Conservation (phyloP, 768 basidiomycete species). For the Exidia glandulosa region DNA sequence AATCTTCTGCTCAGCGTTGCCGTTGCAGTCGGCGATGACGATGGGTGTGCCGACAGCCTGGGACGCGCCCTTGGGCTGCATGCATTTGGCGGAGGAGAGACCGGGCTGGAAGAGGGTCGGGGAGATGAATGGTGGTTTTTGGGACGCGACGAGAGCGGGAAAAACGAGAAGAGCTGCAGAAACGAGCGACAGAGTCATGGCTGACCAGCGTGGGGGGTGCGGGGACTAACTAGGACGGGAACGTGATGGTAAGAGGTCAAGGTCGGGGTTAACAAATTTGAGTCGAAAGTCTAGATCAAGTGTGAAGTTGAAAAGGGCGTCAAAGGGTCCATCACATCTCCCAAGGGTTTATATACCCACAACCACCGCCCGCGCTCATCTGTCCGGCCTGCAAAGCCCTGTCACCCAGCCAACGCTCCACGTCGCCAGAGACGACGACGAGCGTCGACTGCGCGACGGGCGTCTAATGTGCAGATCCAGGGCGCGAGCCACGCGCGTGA, state of each 20-base stretch:
- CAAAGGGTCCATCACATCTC: too few species aligned
- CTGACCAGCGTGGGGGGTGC: neutral
- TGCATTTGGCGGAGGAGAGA: neutral
- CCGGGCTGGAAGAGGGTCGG: neutral
- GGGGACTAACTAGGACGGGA: neutral
- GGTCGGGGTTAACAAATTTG: neutral
- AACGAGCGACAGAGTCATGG: neutral
- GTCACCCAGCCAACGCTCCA: too few species aligned
- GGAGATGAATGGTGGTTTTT: neutral
- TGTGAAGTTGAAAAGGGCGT: too few species aligned
- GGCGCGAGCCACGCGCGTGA: too few species aligned
- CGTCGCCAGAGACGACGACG: too few species aligned
- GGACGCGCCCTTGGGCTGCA: neutral
- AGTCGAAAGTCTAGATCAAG: too few species aligned
- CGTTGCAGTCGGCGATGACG: constrained; percentile 4
- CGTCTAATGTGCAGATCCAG: too few species aligned
- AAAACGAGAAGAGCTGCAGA: neutral
- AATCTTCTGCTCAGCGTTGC: neutral
- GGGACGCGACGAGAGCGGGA: neutral
- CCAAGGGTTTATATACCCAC: too few species aligned
- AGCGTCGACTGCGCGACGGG: too few species aligned
- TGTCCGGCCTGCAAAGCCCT: too few species aligned
- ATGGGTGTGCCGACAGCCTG: neutral
- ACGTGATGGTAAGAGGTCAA: neutral
- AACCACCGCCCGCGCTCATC: too few species aligned